Base-by-base conservation (phyloP, 192 early-diverging fungal genomes). In the Backusella mclennaniae region DNA sequence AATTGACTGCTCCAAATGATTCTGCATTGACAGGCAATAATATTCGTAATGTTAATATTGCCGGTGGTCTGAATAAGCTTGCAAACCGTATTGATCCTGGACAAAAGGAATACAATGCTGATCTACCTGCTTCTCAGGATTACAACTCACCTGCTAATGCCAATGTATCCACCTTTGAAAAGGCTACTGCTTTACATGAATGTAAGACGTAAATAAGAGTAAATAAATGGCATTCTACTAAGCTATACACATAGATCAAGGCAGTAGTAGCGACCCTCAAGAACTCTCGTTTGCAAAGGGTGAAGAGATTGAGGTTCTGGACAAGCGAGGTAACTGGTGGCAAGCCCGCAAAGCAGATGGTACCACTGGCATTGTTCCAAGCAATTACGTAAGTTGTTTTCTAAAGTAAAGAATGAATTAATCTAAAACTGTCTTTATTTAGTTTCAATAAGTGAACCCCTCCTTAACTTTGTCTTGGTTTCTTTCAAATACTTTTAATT, bases 251-350 rank as follows among this genome's bases (percentile, higher is more conserved):
- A 31, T 69, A 90, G 90, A 98, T 80, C 87, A 93, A 35, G 94
- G 96, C 41, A 98, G 93, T 81, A 89, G 91, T 0, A 92, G 93
- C 46, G 97, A 98, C 80, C 91, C 92, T 19, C 95, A 94, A 77
- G 97, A 98, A 78, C 83, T 98, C 17, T 92, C 92, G 7, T 96
- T 97, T 82, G 69, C 76, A n/a, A 98, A 98, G 84, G 93, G 92
- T 69, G 95, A 97, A 73, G 79, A 91, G 11, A 80, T 98, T 83
- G 93, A 95, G 39, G 90, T 98, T 66, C 82, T 95, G 7, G 95
- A 97, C 79, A 95, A 90, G 80, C 93, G 93, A 84, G 97, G 97
- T 80, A 97, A 98, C 79, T 98, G 97, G 97, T 98, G 97, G 96
- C 92, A 96, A 82, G 95, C 94, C 67, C 90, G 90, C 68, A 92